These are phyloP conservation scores for Smallanthus sonchifolius DNA, from an alignment of 129 eudicot species.

Conservation along the genomic window DNA sequence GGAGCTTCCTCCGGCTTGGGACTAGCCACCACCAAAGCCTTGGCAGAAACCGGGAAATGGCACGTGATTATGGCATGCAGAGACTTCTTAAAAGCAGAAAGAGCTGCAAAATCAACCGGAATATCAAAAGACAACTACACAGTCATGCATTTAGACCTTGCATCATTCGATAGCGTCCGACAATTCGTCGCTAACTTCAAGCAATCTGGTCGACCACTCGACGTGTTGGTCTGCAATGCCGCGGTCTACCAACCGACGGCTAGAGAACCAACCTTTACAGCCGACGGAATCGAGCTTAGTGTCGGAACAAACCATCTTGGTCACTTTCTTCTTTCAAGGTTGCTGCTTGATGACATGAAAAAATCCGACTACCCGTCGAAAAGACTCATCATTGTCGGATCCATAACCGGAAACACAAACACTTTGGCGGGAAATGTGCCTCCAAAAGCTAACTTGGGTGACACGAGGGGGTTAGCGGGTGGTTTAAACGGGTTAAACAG, in stretches of 20 bases:
- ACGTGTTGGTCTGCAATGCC: slow-evolving; percentile 83
- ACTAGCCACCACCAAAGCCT: slow-evolving; percentile 74
- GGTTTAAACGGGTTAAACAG: slow-evolving; percentile 68
- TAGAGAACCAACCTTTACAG: slow-evolving; percentile 69
- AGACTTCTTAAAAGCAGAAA: slow-evolving; percentile 76
- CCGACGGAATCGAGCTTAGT: slow-evolving; percentile 88
- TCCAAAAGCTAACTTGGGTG: slow-evolving; percentile 78
- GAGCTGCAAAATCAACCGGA: slow-evolving; percentile 75
- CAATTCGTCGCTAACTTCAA: slow-evolving; percentile 75
- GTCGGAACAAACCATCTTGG: slow-evolving; percentile 89
- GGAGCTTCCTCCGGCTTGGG: slow-evolving; percentile 98
- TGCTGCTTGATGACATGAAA: slow-evolving; percentile 68
- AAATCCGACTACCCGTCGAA: slow-evolving; percentile 81
- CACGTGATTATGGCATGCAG: slow-evolving; percentile 78
- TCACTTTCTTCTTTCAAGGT: slow-evolving; percentile 68
- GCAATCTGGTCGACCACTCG: slow-evolving; percentile 58
- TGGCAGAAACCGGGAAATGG: slow-evolving; percentile 84
- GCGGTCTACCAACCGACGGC: slow-evolving; percentile 91
- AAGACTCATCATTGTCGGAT: slow-evolving; percentile 70
- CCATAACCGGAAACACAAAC: slow-evolving; percentile 86
- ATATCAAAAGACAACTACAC: slow-evolving; percentile 69
- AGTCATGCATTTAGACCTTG: slow-evolving; percentile 79
- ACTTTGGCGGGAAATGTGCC: slow-evolving; percentile 80
- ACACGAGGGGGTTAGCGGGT: slow-evolving; percentile 64
- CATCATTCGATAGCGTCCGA: slow-evolving; percentile 78